These are phyloP conservation scores for Phlebiopsis flavidoalba DNA, from an alignment of 768 basidiomycete genomes.

Conservation along the genomic window DNA sequence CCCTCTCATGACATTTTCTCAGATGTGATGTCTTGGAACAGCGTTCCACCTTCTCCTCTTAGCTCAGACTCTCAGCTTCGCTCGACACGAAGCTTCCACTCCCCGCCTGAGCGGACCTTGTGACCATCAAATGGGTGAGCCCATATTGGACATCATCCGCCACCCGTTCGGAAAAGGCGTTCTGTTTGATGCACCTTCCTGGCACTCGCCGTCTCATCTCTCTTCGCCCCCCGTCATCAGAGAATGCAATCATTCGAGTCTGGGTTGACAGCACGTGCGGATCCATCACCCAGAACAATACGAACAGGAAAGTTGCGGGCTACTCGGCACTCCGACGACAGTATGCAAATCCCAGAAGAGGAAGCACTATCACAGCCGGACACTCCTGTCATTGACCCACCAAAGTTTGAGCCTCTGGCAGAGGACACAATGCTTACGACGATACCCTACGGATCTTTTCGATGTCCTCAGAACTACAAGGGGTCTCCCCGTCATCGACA, in stretches of 20 bases:
- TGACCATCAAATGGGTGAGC: conserved; percentile 8
- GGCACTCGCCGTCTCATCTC: conserved; percentile 35
- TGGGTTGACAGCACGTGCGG: conserved; percentile 67
- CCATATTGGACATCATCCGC: conserved; percentile 25
- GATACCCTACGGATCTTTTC: conserved; percentile 72
- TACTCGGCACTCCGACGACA: conserved; percentile 10
- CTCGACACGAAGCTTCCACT: conserved; percentile 30
- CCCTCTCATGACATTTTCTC: conserved; percentile 51
- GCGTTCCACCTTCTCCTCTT: conserved; percentile 35
- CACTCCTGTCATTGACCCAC: conserved; percentile 4
- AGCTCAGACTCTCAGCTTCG: conserved; percentile 21
- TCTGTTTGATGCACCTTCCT: conserved; percentile 53
- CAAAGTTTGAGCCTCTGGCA: conserved; percentile 23
- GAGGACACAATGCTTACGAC: conserved; percentile 52
- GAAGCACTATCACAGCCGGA: conserved; percentile 7
- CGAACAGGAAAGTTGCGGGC: conserved; percentile 15
- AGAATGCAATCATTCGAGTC: conserved; percentile 89
- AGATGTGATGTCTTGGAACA: conserved; percentile 59
- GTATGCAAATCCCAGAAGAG: conserved; percentile 10
- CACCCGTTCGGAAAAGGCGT: conserved; percentile 66
- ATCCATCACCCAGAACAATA: conserved; percentile 16
- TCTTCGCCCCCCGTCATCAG: conserved; percentile 47
- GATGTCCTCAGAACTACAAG: conserved; percentile 78
- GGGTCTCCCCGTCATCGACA: conserved; percentile 73
- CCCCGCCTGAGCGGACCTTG: conserved; percentile 3